These are phyloP conservation scores for Gelatoporia subvermispora DNA, from an alignment of 768 basidiomycete species.

Conservation along the genomic window DNA sequence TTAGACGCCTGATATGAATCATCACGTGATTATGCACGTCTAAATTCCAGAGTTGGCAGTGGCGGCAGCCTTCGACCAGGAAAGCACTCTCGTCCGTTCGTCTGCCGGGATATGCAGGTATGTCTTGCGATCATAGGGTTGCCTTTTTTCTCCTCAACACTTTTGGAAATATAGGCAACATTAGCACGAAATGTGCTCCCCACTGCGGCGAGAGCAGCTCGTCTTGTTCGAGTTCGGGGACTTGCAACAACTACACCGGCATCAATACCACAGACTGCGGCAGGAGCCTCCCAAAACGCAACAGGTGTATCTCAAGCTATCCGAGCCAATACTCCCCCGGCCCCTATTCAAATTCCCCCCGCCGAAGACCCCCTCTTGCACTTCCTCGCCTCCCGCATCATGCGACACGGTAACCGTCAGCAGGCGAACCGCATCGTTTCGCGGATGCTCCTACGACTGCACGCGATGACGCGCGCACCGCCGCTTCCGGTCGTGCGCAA, in stretches of 20 bases:
- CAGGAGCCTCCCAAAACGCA: neutral
- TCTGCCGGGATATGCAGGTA: neutral
- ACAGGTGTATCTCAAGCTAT: neutral
- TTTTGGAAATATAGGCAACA: too few relatives aligned
- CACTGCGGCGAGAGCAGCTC: too few relatives aligned
- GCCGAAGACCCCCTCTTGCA: conserved; percentile 68
- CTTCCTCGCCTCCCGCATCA: conserved; percentile 58
- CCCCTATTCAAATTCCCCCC: conserved; percentile 55
- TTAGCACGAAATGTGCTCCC: too few relatives aligned
- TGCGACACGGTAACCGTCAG: conserved; percentile 61
- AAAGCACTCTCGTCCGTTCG: too few relatives aligned
- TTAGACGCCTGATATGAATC: too few relatives aligned
- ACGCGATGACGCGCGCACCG: conserved; percentile 69
- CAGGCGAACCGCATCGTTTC: conserved; percentile 66
- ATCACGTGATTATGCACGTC: too few relatives aligned
- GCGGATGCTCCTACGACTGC: conserved; percentile 65
- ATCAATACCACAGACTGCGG: neutral
- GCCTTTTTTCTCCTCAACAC: too few relatives aligned
- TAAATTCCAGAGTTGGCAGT: too few relatives aligned
- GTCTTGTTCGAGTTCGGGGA: too few relatives aligned
- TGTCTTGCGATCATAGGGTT: neutral
- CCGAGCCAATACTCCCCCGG: conserved; percentile 1
- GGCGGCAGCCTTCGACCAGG: too few relatives aligned
- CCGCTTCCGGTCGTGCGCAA: conserved; percentile 75
- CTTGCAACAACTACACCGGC: too few relatives aligned